phyloP scores from a whole-genome alignment of 2,329 filamentous ascomycete species.

The Cadophora malorum region DNA sequence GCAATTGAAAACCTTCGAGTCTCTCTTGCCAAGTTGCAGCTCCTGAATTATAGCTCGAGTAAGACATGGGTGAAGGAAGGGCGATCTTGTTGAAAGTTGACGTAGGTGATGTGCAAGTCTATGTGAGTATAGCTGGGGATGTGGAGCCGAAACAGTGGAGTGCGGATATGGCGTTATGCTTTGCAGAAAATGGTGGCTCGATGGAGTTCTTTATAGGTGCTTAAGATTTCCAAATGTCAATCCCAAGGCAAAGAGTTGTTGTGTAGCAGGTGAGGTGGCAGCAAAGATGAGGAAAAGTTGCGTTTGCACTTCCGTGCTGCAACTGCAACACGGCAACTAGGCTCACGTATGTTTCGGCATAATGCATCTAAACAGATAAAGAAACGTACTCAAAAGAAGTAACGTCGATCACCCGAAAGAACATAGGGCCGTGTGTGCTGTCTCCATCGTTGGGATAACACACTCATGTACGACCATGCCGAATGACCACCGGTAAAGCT shows the following conservation, averaged over 20 bases:
- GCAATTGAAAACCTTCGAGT: constrained; percentile 46
- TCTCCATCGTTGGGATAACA: constrained; percentile 43
- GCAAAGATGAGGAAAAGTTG: constrained; percentile 35
- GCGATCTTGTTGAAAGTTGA: constrained; percentile 26
- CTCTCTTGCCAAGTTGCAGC: constrained; percentile 47
- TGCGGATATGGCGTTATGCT: constrained; percentile 44
- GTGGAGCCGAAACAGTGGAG: constrained; percentile 40
- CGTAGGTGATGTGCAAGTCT: constrained; percentile 26
- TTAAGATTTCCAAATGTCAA: constrained; percentile 25
- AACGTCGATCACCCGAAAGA: constrained; percentile 45
- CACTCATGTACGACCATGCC: constrained; percentile 42
- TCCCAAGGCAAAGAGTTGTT: constrained; percentile 25
- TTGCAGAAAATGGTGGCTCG: constrained; percentile 41
- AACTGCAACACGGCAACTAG: constrained; percentile 44
- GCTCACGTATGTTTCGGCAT: constrained; percentile 45
- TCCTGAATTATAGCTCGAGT: constrained; percentile 39
- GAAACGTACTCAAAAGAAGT: constrained; percentile 43
- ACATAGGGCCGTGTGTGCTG: constrained; percentile 44
- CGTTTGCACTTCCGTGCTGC: constrained; percentile 41
- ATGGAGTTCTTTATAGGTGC: constrained; percentile 44
- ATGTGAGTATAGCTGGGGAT: constrained; percentile 36
- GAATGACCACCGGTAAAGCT: constrained; percentile 37
- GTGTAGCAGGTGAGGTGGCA: constrained; percentile 44
- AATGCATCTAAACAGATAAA: constrained; percentile 43
- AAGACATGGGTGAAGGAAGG: constrained; percentile 41